Evolutionary conservation across 2,329 filamentous ascomycete genomes (phyloP).

Genomic region (Dichotomopilus funicola): DNA sequence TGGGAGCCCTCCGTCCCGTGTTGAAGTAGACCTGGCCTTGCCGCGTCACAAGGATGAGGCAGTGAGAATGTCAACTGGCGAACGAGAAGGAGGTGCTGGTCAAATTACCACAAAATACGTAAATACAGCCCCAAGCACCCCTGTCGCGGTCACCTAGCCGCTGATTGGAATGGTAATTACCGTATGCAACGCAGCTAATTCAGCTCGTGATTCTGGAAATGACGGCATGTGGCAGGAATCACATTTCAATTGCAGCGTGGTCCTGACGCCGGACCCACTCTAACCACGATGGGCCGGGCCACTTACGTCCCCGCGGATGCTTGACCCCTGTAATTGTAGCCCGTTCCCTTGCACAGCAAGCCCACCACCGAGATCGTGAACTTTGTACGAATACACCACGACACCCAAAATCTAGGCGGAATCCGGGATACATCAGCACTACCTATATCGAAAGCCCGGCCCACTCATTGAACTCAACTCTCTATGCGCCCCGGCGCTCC

Average conservation of each 20-base stretch:
- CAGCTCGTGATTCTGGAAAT: background rate
- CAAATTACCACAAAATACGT: background rate
- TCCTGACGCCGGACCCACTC: background rate
- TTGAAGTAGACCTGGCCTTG: background rate
- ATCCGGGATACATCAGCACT: background rate
- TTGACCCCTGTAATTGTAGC: background rate
- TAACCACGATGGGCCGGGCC: background rate
- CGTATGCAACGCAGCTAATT: background rate
- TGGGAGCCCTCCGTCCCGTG: no score
- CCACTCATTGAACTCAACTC: background rate
- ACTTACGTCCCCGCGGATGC: constrained; percentile 1
- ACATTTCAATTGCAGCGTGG: background rate
- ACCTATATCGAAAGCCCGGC: background rate
- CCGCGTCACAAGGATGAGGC: constrained; percentile 1
- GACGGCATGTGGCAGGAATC: constrained; percentile 5
- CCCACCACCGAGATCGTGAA: background rate
- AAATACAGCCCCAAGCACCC: background rate
- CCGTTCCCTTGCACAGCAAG: background rate
- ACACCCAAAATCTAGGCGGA: background rate
- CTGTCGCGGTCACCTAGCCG: background rate
- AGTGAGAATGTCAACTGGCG: background rate
- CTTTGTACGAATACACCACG: background rate
- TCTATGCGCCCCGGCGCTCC: constrained; percentile 10
- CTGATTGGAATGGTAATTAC: constrained; percentile 2
- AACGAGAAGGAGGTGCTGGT: background rate